Evolutionary conservation across 1,284 basidiomycete species (phyloP), one percentile per base, ranked within the genome.

Genomic region (Microbotryomycetes sp.): DNA sequence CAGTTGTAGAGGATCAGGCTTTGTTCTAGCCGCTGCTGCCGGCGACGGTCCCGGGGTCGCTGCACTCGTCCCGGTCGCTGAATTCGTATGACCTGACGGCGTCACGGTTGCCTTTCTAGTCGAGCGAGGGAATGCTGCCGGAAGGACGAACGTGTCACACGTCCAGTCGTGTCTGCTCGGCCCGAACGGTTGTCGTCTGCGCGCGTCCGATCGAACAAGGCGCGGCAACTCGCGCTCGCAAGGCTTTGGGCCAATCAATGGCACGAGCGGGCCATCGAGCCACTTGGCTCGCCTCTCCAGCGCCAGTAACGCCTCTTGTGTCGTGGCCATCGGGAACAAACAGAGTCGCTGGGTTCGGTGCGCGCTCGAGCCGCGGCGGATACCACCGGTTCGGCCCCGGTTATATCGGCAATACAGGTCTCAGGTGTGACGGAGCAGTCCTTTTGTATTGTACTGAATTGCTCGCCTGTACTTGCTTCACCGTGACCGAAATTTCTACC

Each of bases 101-200:
- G 6, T 41, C 41, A 49, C 47, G 16, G 58, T 65, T 18, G 49
- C 49, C 41, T n/a, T 13, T 2, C 27, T 24, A 41, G 52, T 56
- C 0, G 64, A 53, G 5, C 67, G 59, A 3, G 65, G 67, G 51
- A 62, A 68, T 1, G 67, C 67, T 3, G 67, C 67, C 2, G 67
- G 67, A 7, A 67, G 21, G 27, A 54, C 24, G 27, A 58, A 58
- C 1, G 60, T 58, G 9, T 64, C 54, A 30, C 50, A 45, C 5
- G 28, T 57, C 67, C 67, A 66, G 41, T 56, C 64, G 29, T 57
- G 54, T 26, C n/a, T 45, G 4, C 29, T 23, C n/a, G 51, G 6
- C 7, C 57, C 51, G 26, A 65, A 26, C 9, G 54, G 55, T 21
- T 9, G 9, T 15, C 11, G 9, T 50, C 48, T 9, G 21, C 9